Evolutionary conservation across 1,284 basidiomycete species (phyloP).

Genomic region (Heterobasidion irregulare): DNA sequence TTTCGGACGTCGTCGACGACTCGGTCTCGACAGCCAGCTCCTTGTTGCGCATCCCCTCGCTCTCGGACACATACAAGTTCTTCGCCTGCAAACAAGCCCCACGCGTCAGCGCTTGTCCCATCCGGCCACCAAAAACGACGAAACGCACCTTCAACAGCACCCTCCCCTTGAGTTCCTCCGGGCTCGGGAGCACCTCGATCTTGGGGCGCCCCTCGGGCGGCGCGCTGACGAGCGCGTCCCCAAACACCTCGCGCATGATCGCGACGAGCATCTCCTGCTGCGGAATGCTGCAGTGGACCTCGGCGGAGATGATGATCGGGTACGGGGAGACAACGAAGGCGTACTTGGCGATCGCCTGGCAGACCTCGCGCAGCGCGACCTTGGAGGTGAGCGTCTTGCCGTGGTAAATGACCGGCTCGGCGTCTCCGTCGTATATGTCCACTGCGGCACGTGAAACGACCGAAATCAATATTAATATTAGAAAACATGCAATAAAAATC

Average conservation of each 20-base stretch:
- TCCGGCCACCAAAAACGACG: not conserved
- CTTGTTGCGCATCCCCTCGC: slow-evolving; percentile 31
- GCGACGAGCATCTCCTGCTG: slow-evolving; percentile 81
- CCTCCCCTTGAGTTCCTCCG: slow-evolving; percentile 74
- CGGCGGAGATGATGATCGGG: slow-evolving; percentile 91
- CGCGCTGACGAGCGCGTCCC: slow-evolving; percentile 61
- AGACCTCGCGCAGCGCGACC: slow-evolving; percentile 79
- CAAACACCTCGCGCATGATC: slow-evolving; percentile 78
- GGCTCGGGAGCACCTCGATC: slow-evolving; percentile 70
- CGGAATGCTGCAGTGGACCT: slow-evolving; percentile 79
- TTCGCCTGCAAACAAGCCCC: slow-evolving; percentile 38
- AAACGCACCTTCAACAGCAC: slow-evolving; percentile 75
- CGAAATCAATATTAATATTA: not conserved
- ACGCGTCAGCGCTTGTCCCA: not conserved
- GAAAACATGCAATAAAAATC: not conserved
- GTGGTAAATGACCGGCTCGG: slow-evolving; percentile 81
- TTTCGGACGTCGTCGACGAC: slow-evolving; percentile 30
- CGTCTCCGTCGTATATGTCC: slow-evolving; percentile 89
- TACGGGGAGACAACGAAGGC: slow-evolving; percentile 92
- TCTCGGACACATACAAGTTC: slow-evolving; percentile 41
- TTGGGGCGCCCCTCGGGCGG: slow-evolving; percentile 43
- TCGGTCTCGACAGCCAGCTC: slow-evolving; percentile 33
- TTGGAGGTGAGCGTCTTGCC: slow-evolving; percentile 89
- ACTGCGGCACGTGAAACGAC: slow-evolving; percentile 40
- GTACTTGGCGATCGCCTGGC: slow-evolving; percentile 84